Evolutionary conservation across 2,329 filamentous ascomycete species (phyloP), one percentile per base, ranked within the genome.

Genomic region (Claviceps sp.): DNA sequence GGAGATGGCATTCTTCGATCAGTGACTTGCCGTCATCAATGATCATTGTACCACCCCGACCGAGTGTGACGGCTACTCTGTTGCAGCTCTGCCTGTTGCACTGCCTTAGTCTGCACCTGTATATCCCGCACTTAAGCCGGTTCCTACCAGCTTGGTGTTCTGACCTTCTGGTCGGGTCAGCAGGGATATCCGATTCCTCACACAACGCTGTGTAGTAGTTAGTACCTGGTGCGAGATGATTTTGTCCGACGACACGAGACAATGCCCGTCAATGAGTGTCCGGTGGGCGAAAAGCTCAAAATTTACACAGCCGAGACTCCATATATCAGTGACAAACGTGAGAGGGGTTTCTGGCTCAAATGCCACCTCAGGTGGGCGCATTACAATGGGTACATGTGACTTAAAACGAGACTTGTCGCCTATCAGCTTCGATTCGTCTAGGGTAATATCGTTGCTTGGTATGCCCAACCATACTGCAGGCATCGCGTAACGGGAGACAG

Each of bases 1-100:
- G 59, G 5, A 57, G 48, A 40, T 57, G 55, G 47, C 20, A 37
- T 42, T 40, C 40, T 5, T 50, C 50, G 22, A 54, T 55, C n/a
- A 58, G 37, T 2, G 55, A 42, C 5, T 37, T 54, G 11, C 56
- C 53, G 14, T 26, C 47, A n/a, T n/a, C n/a, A n/a, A n/a, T n/a
- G n/a, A n/a, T 57, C 52, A 37, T 58, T 55, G 43, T 58, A 62
- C 50, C 53, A 59, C n/a, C 57, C 52, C 1, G 46, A 22, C 4
- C 59, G 52, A 37, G 54, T 44, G 9, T 22, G 20, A 22, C 20
- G 20, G 20, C 20, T 22, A 22, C 20, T 22, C 20, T 22, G 20
- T 22, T 22, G 20, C 20, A 22, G 20, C 20, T 22, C 20, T 22
- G 20, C 20, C 20, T 3, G 20, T 22, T 22, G 20, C 24, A 24